Evolutionary conservation across 768 basidiomycete genomes (phyloP), one percentile per base, ranked within the genome.

Genomic region (Amylocystis lapponica): DNA sequence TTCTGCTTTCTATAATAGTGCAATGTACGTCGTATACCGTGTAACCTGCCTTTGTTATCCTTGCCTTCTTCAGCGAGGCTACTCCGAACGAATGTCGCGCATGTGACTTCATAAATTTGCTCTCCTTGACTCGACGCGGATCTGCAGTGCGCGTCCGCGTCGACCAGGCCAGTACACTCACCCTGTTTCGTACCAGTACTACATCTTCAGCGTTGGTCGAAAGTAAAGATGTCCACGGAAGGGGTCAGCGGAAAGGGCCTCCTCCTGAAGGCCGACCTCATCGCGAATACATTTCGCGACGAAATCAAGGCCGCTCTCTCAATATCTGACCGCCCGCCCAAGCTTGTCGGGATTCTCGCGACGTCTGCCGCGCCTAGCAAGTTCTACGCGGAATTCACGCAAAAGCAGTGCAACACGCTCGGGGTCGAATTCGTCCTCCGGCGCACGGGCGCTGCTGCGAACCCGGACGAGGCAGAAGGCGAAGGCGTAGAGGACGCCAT

Each of bases 401-500:
- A 74, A 59, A 93, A 83, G 60, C 90, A 94, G 53, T 98, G 96
- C 62, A 79, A 86, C 31, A 83, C 79, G 27, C 74, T 98, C 22
- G 94, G 93, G 0, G 81, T 99, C 39, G 76, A 82, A 27, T 99
- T 92, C 60, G 81, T 88, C 39, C 70, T 99, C 46, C 81, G 79
- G 54, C 69, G 67, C 47, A 82, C 81, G 6, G 90, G 86, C 0
- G 74, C 78, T 4, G 81, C 82, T 4, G 64, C 72, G 19, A 71
- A 72, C 19, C 68, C 67, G 3, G 71, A 74, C 19, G 66, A 78
- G 5, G 77, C 70, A 0, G 86, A 88, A 34, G 89, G 89, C 1
- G 90, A 93, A 23, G 93, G 89, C 10, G 92, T 93, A 7, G 96
- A 99, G 62, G 89, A 95, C 62, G 94, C 88, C 7, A 95, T 98